Evolutionary conservation across 75 land plant species (phyloP), one percentile per base, ranked within the genome.

Genomic region (Chamaecyparis obtusa): DNA sequence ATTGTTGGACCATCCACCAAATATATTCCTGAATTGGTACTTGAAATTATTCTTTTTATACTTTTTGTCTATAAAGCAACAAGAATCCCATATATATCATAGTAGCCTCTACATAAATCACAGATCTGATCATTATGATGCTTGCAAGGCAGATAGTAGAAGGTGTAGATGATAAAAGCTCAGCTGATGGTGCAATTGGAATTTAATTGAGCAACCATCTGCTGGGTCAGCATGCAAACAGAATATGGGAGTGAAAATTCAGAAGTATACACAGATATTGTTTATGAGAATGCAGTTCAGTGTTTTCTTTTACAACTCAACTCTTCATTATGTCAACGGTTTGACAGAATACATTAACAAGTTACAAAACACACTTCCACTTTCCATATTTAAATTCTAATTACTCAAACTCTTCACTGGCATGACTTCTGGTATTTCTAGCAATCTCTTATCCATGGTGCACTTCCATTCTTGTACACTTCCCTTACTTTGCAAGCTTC

Each of bases 21-120:
- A 41, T 95, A 92, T 49, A 93, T 95, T 51, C 88, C 91, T 39
- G 83, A 64, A 74, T 43, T 92, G 96, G 96, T 95, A 91, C 44
- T 82, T n/a, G 32, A 46, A 27, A 80, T 19, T 21, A 24, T 44
- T 46, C 51, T 81, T 39, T 78, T 78, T 11, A 46, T 81, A 27
- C 83, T 81, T 43, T 43, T 44, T 46, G 46, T 48, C 10, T 78
- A 78, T 19, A 78, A 41, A 78, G 1, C 9, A 78, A 41, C 39
- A 78, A 41, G 44, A 39, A 21, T 39, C 19, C 41, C 39, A 41
- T 39, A 7, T 78, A 24, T 39, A 78, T 78, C 9, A 41, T 19
- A 77, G 37, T 36, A 41, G 81, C 21, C 27, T 21, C 27, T 10
- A 24, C 27, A 21, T 41, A 19, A 78, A 41, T 41, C 39, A 24